Base-by-base conservation (phyloP, 1,284 basidiomycete species). In the Pterulicium gracile region DNA sequence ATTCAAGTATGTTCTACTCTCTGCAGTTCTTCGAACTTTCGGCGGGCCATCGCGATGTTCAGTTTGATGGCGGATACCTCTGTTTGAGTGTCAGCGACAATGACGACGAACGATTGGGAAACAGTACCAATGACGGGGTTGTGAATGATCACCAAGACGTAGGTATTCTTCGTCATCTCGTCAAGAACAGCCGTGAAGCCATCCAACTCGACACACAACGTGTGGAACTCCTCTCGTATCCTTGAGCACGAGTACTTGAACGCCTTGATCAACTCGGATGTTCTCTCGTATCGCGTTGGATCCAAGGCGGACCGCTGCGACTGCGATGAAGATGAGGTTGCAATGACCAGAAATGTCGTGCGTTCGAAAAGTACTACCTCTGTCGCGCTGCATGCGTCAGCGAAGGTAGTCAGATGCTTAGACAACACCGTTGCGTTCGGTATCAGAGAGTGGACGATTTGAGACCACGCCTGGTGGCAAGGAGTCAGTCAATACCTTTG, bases 301-400 rank as follows among this genome's bases (percentile, higher is more conserved):
- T 88, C 77, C 51, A 93, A 68, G 40, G 71, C 63, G 51, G 47
- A 54, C 51, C 32, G 57, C 47, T 24, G 48, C 21, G 5, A 57
- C 4, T 56, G 51, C 20, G 63, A 55, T 27, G 58, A 55, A 19
- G 67, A 56, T 10, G 57, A 47, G 39, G 83, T 85, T 3, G 90
- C 91, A 53, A 98, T 93, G 54, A 98, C 92, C 43, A 99, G 82
- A 68, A 98, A 98, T 14, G 96, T 98, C 2, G 92, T 94, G 45
- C 88, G 81, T 63, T 99, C 96, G 56, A 99, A 98, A 19, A 98
- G 77, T 50, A 98, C 85, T 44, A 94, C 91, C 63, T 99, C 96
- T 1, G 85, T 85, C 2, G 94, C 93, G 49, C 78, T 84, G 58
- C 89, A 92, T 1, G 89, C 81, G 42, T 81, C 73, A 10, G 92